These are phyloP conservation scores for Phytomonas francai DNA, from an alignment of 208 protist genomes.

Conservation along the genomic window DNA sequence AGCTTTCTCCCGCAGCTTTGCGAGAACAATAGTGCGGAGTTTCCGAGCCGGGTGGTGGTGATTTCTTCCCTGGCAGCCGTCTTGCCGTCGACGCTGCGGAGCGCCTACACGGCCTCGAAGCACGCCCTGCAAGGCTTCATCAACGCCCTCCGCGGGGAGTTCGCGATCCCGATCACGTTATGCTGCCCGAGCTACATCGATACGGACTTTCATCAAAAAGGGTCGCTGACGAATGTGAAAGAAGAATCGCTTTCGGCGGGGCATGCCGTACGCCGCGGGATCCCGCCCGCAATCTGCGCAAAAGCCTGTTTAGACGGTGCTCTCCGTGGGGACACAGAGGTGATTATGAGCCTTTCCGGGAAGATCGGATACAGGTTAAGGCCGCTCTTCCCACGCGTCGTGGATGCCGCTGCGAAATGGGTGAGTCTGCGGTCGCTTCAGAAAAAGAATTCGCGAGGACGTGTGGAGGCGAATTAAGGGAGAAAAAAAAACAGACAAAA, in stretches of 20 bases:
- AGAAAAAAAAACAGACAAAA: neutral
- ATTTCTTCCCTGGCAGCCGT: constrained; percentile 75
- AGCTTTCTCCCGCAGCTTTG: constrained; percentile 45
- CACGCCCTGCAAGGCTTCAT: constrained; percentile 85
- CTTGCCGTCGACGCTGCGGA: constrained; percentile 67
- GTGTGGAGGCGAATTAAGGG: neutral
- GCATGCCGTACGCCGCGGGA: constrained; percentile 36
- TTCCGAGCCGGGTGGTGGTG: constrained; percentile 57
- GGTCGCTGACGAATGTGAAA: constrained; percentile 28
- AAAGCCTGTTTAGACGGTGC: constrained; percentile 41
- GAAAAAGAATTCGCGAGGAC: constrained; percentile 9
- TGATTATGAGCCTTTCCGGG: constrained; percentile 62
- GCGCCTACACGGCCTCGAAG: constrained; percentile 77
- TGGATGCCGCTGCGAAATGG: constrained; percentile 58
- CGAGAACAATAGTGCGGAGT: constrained; percentile 18
- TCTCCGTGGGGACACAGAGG: constrained; percentile 50
- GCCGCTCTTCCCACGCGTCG: constrained; percentile 49
- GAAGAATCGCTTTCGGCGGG: neutral
- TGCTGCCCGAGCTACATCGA: constrained; percentile 84
- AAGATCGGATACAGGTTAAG: constrained; percentile 71
- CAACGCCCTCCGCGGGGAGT: constrained; percentile 78
- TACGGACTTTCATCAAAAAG: constrained; percentile 73
- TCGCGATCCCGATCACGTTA: constrained; percentile 54
- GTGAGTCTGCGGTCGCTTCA: constrained; percentile 67
- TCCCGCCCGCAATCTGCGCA: constrained; percentile 46